Evolutionary conservation across 495 filamentous ascomycete species (phyloP).

Genomic region (Hypomontagnella monticulosa): DNA sequence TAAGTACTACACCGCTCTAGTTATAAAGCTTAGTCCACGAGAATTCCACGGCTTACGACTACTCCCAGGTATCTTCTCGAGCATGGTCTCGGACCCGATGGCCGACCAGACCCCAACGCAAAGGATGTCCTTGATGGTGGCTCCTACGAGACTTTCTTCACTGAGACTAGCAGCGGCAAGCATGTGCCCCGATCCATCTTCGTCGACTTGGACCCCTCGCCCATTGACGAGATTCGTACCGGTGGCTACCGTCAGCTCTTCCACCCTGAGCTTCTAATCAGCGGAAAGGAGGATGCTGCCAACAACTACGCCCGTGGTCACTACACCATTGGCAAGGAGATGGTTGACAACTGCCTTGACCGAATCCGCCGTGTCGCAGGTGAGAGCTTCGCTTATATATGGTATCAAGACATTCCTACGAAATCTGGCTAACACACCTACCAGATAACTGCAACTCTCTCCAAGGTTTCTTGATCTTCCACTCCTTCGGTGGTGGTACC

Average conservation of each 20-base stretch:
- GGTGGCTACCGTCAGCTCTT: conserved; percentile 86
- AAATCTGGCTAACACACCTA: conserved; percentile 34
- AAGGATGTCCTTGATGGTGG: conserved; percentile 71
- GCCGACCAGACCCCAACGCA: conserved; percentile 70
- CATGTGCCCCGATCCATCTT: conserved; percentile 91
- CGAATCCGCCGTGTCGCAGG: conserved; percentile 85
- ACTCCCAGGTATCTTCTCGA: conserved; percentile 83
- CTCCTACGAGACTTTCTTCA: conserved; percentile 92
- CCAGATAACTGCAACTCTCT: conserved; percentile 90
- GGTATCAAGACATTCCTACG: neutral
- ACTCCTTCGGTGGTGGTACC: conserved; percentile 93
- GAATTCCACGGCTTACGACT: conserved; percentile 18
- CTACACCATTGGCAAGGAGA: conserved; percentile 93
- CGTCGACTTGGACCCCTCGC: conserved; percentile 88
- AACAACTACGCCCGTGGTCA: conserved; percentile 97
- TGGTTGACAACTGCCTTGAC: conserved; percentile 84
- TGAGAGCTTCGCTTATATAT: conserved; percentile 49
- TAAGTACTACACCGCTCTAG: conserved; percentile 65
- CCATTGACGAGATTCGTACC: conserved; percentile 91
- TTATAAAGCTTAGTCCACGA: conserved; percentile 5
- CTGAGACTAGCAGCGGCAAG: conserved; percentile 85
- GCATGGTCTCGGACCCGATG: conserved; percentile 85
- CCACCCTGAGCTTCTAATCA: conserved; percentile 88
- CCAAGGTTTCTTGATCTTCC: conserved; percentile 92
- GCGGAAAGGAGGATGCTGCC: conserved; percentile 92